Evolutionary conservation across 1,284 basidiomycete species (phyloP).

Genomic region (Tilletia caries): DNA sequence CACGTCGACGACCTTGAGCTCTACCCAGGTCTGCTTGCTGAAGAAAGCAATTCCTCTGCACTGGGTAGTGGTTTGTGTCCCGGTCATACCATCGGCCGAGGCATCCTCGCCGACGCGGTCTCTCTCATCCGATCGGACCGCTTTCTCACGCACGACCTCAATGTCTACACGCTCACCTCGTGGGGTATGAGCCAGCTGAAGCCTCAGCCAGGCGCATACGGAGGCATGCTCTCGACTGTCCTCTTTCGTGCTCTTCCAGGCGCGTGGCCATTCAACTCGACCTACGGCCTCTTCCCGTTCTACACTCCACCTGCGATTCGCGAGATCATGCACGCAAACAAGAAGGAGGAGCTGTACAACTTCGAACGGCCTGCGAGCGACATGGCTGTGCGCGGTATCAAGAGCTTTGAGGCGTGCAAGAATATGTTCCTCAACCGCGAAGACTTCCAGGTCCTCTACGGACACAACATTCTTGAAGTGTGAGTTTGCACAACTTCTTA

Average conservation of each 20-base stretch:
- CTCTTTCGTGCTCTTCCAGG: slow-evolving; percentile 69
- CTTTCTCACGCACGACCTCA: slow-evolving; percentile 77
- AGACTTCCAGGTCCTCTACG: slow-evolving; percentile 20
- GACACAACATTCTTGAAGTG: slow-evolving; percentile 17
- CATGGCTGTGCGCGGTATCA: slow-evolving; percentile 54
- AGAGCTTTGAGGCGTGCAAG: slow-evolving; percentile 60
- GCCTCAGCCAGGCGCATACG: slow-evolving; percentile 55
- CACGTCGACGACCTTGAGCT: slow-evolving; percentile 73
- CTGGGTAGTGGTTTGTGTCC: slow-evolving; percentile 71
- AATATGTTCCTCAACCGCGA: slow-evolving; percentile 41
- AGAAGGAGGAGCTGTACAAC: slow-evolving; percentile 58
- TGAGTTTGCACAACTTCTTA: slow-evolving; percentile 56
- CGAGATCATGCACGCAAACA: slow-evolving; percentile 65
- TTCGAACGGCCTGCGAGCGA: slow-evolving; percentile 54
- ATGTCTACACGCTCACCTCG: slow-evolving; percentile 69
- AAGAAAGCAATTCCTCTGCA: slow-evolving; percentile 71
- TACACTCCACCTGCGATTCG: slow-evolving; percentile 61
- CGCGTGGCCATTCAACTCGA: slow-evolving; percentile 54
- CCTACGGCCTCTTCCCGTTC: slow-evolving; percentile 80
- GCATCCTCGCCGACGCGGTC: slow-evolving; percentile 80
- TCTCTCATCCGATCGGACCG: slow-evolving; percentile 77
- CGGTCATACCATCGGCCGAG: slow-evolving; percentile 77
- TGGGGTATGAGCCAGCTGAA: slow-evolving; percentile 40
- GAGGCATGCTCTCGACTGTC: slow-evolving; percentile 57
- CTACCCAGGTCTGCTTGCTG: slow-evolving; percentile 61